Percentiles rank a stretch among this genome's conserved stretches.
These are phyloP conservation scores for Penicillium oxalicum DNA, from an alignment of 2,329 filamentous ascomycete genomes.

Conservation along the genomic window DNA sequence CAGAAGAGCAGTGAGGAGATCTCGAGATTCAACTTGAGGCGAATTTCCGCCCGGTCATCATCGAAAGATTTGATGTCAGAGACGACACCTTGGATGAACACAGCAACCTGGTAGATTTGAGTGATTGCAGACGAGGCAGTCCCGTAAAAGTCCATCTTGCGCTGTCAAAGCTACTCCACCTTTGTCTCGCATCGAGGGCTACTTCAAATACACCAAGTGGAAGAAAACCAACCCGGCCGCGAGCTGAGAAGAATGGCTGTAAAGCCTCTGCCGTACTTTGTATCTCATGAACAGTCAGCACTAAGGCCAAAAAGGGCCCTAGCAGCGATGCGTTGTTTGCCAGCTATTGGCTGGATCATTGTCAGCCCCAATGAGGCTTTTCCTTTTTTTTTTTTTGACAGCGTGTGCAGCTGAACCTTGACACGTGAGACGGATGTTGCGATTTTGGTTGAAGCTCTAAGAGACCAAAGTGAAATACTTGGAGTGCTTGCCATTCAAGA, in stretches of 20 bases:
- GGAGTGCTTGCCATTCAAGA: too few species aligned
- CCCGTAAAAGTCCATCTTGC: conserved; percentile 25
- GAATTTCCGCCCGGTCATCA: conserved; percentile 21
- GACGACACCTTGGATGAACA: conserved; percentile 28
- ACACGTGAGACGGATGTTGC: too few species aligned
- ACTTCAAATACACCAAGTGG: too few species aligned
- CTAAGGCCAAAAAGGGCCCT: conserved; percentile 3
- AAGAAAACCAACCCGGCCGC: too few species aligned
- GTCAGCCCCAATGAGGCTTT: too few species aligned
- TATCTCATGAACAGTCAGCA: conserved; percentile 1
- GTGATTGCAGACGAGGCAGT: conserved; percentile 23
- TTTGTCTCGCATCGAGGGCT: too few species aligned
- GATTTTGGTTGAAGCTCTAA: too few species aligned
- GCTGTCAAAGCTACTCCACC: too few species aligned
- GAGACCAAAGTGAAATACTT: too few species aligned
- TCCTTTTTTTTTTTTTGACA: too few species aligned
- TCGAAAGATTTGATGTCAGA: conserved; percentile 25
- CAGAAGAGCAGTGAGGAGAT: conserved; percentile 22
- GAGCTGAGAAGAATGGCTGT: too few species aligned
- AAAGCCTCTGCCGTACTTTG: not conserved
- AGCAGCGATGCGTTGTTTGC: not conserved
- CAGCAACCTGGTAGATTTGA: conserved; percentile 23
- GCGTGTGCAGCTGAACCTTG: too few species aligned
- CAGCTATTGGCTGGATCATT: not conserved
- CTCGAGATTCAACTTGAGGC: conserved; percentile 22